Conservation (phyloP, 2,329 filamentous ascomycete species). For the Aspergillus terreus region DNA sequence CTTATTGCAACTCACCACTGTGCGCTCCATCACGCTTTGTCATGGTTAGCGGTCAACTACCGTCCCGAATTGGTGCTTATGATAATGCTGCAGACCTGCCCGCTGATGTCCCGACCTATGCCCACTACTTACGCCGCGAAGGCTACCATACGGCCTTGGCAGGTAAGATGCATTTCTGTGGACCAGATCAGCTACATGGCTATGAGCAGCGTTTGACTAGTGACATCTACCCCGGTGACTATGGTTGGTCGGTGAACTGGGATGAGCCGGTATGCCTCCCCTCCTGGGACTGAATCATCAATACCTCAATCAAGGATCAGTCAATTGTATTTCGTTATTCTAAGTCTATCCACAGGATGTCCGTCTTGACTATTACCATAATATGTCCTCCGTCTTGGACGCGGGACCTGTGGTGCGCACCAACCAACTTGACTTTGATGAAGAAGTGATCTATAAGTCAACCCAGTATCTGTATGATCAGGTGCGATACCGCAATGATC, state of each 20-base stretch:
- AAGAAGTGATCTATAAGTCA: slow-evolving; percentile 90
- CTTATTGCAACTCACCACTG: slow-evolving; percentile 89
- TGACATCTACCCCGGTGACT: slow-evolving; percentile 92
- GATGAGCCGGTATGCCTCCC: slow-evolving; percentile 64
- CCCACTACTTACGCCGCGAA: slow-evolving; percentile 77
- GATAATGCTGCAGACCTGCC: slow-evolving; percentile 85
- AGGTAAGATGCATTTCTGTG: slow-evolving; percentile 97
- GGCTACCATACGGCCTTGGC: slow-evolving; percentile 89
- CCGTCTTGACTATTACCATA: slow-evolving; percentile 92
- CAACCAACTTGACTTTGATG: slow-evolving; percentile 94
- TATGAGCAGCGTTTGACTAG: slow-evolving; percentile 88
- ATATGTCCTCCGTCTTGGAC: slow-evolving; percentile 88
- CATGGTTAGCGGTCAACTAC: slow-evolving; percentile 87
- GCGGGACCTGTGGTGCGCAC: slow-evolving; percentile 84
- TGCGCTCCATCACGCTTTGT: slow-evolving; percentile 92
- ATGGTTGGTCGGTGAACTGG: slow-evolving; percentile 95
- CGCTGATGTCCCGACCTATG: slow-evolving; percentile 84
- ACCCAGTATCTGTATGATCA: slow-evolving; percentile 89
- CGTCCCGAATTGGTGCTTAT: slow-evolving; percentile 86
- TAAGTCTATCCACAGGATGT: slow-evolving; percentile 29
- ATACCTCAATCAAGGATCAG: too few relatives aligned
- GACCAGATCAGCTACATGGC: slow-evolving; percentile 82
- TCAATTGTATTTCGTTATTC: neutral
- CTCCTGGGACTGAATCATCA: too few relatives aligned
- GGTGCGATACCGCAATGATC: slow-evolving; percentile 71